phyloP scores from a whole-genome alignment of 208 protist genomes.

The Trichomonas tenax region DNA sequence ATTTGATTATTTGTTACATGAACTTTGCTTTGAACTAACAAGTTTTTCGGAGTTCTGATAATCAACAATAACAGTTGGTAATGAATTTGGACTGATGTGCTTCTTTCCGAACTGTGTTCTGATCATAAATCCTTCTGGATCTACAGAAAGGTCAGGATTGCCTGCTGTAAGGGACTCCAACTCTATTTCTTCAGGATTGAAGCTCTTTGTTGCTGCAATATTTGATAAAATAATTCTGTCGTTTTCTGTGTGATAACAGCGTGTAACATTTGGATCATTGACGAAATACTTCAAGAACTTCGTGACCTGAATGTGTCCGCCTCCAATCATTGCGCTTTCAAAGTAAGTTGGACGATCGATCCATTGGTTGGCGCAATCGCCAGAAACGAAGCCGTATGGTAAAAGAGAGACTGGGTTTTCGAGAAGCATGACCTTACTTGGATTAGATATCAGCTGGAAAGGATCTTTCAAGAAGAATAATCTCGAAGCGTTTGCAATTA shows the following conservation, averaged over 20 bases:
- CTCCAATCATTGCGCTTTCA: neutral
- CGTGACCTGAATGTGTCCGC: neutral
- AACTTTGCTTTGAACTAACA: neutral
- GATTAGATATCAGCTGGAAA: neutral
- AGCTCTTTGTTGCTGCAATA: neutral
- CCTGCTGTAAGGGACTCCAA: neutral
- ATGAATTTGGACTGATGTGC: neutral
- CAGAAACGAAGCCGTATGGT: neutral
- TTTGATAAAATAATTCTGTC: neutral
- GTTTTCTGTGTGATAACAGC: neutral
- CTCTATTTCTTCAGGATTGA: neutral
- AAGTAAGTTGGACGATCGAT: neutral
- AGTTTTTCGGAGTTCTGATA: neutral
- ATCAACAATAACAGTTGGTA: neutral
- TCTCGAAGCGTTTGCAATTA: neutral
- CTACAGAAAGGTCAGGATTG: neutral
- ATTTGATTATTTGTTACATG: neutral
- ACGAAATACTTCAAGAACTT: neutral
- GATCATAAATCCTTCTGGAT: neutral
- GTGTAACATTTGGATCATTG: neutral
- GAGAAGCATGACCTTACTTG: neutral
- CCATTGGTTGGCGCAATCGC: neutral
- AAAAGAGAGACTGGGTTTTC: neutral
- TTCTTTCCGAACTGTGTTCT: neutral
- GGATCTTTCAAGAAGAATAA: neutral